Evolutionary conservation across 768 basidiomycete genomes (phyloP), one percentile per base, ranked within the genome.

Genomic region (Mycena venus): DNA sequence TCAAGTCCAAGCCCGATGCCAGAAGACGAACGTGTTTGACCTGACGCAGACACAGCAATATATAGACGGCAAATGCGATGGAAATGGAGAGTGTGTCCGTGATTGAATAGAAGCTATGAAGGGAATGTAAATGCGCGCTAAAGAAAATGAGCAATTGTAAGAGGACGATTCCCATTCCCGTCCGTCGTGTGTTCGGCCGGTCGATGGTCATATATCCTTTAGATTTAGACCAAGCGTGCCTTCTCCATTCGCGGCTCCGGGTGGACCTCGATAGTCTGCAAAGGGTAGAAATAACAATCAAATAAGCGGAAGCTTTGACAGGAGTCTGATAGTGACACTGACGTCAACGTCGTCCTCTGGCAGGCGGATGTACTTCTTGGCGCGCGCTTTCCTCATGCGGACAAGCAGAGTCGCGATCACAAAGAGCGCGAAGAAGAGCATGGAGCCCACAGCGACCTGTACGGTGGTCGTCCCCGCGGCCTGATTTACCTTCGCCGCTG

Each of bases 311-410:
- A n/a, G n/a, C 10, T 4, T n/a, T 12, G 25, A 23, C 9, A 23
- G 9, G 23, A 51, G n/a, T 9, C 47, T 23, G n/a, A 47, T n/a
- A n/a, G 40, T 23, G 25, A 49, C 6, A 56, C 61, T 31, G n/a
- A 70, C 69, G 61, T 70, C 69, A 29, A 44, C 58, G 10, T 72
- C 70, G 27, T 71, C 63, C 58, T 31, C 64, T 1, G 56, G 71
- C 31, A 72, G 58, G 25, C 64, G 55, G 36, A 72, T 40, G 56
- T 49, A 36, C 42, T 36, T 59, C 32, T 59, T 34, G 14, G 32
- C 44, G 38, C 21, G 59, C 60, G 21, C 17, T 21, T 9, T 17
- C 60, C 32, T 11, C 34, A 15, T 6, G 44, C 55, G 66, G 3
- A 44, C 55, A 53, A 65, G 44, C 8, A 62, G 27, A 17, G 17